Percentiles rank a stretch among this genome's conserved stretches.
Evolutionary conservation across 768 basidiomycete species (phyloP).

Genomic region (Ephemerocybe angulata): DNA sequence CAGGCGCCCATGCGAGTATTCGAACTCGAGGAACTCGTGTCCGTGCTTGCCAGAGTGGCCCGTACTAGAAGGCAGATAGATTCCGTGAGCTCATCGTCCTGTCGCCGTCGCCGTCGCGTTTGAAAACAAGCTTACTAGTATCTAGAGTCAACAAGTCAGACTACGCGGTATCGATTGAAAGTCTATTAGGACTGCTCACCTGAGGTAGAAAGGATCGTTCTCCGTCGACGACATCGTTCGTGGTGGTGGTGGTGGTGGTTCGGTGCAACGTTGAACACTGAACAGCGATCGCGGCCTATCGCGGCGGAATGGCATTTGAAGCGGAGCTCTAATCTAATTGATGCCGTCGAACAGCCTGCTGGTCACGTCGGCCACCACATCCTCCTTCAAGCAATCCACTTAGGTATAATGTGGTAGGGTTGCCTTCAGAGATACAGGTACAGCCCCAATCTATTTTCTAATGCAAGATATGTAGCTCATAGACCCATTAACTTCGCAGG

Average conservation of each 20-base stretch:
- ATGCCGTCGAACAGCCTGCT: neutral
- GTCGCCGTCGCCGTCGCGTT: neutral
- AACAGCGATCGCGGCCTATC: neutral
- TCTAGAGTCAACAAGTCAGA: slow-evolving; percentile 27
- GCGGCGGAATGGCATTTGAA: neutral
- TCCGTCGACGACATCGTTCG: slow-evolving; percentile 46
- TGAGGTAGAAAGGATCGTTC: slow-evolving; percentile 78
- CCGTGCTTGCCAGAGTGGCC: slow-evolving; percentile 99
- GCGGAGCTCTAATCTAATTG: neutral
- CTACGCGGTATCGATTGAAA: neutral
- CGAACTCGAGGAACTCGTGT: slow-evolving; percentile 97
- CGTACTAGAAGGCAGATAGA: slow-evolving; percentile 48
- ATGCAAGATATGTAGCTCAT: too few species aligned
- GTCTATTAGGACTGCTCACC: slow-evolving; percentile 38
- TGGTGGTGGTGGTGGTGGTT: slow-evolving; percentile 19
- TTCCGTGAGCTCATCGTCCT: slow-evolving; percentile 5
- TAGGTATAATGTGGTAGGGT: too few species aligned
- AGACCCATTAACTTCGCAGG: too few species aligned
- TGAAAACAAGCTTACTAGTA: slow-evolving; percentile 39
- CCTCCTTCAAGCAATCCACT: neutral
- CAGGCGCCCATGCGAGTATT: slow-evolving; percentile 93
- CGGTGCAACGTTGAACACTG: neutral
- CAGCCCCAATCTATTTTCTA: too few species aligned
- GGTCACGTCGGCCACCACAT: neutral
- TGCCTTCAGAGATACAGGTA: too few species aligned